A percentile compares a stretch with the other conserved stretches of the same genome.
Evolutionary conservation across 208 protist genomes (phyloP).

Genomic region (Acanthamoeba culbertsoni): DNA sequence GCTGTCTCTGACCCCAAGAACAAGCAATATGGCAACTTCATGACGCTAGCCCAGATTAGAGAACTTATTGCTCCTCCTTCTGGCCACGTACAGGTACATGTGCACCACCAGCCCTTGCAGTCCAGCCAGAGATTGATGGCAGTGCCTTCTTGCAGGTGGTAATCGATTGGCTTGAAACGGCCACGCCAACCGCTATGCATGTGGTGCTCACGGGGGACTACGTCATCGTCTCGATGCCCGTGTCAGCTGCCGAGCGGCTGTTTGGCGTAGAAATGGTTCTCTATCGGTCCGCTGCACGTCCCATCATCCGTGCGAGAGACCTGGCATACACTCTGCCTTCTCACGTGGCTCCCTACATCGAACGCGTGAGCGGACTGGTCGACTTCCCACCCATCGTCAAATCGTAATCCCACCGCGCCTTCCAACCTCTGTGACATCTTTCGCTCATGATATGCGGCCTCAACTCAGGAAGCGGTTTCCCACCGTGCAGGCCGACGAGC

Average conservation of each 20-base stretch:
- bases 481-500: neutral
- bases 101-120: neutral
- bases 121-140: no score
- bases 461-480: neutral
- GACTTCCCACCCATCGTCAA: neutral
- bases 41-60: neutral
- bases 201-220: neutral
- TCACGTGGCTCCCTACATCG: neutral
- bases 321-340: neutral
- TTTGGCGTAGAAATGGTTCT: constrained; percentile 3
- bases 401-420: neutral
- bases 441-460: neutral
- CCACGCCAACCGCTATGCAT: neutral
- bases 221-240: neutral
- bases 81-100: neutral
- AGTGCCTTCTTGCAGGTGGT: neutral
- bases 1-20: constrained; percentile 25
- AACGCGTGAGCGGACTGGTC: neutral
- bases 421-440: neutral
- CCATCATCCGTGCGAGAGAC: neutral
- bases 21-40: constrained; percentile 10
- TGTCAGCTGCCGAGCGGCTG: neutral
- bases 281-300: neutral
- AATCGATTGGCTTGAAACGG: neutral
- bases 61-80: neutral